Evolutionary conservation across 306 rosid species (phyloP), one percentile per base, ranked within the genome.

Genomic region (Medicago ruthenica): DNA sequence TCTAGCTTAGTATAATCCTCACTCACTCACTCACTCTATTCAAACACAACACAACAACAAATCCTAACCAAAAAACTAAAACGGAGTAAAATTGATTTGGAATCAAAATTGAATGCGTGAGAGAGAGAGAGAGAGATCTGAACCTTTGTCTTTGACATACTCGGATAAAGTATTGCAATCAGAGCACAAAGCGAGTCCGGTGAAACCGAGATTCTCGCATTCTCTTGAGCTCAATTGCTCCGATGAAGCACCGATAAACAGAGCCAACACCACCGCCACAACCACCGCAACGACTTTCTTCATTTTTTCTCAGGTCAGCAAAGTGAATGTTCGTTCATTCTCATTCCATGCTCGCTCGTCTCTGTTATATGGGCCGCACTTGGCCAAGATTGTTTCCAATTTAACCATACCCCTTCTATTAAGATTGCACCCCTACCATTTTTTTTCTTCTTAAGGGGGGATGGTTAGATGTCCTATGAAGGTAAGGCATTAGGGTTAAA

Each of bases 91-190:
- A 59, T 14, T 37, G 17, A 2, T 48, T 65, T n/a, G 8, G n/a
- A 59, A 39, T 24, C 53, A 18, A 17, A 41, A 12, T 17, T 1
- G 54, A 31, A 17, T 34, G 40, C 16, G 77, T 9, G 72, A 22
- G 65, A 16, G 65, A n/a, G 67, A 58, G n/a, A 59, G 37, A 61
- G 47, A 69, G 71, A 48, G 75, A 76, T 71, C 54, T 3, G 40
- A 58, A 91, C 98, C 97, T 85, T 85, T 88, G 85, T 95, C 98
- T 67, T 95, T 95, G 83, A 92, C 92, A n/a, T 92, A 95, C 71
- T 95, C 96, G 44, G 93, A 88, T 44, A 95, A 81, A 70, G 93
- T 86, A 67, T 89, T 80, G 78, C 98, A 95, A 76, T 90, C 97
- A 9, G 98, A 92, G 84, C 98, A 95, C 65, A 92, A 67, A 65